Evolutionary conservation across 352 stramenopile species (phyloP), one percentile per base, ranked within the genome.

Genomic region (Phytophthora sojae): DNA sequence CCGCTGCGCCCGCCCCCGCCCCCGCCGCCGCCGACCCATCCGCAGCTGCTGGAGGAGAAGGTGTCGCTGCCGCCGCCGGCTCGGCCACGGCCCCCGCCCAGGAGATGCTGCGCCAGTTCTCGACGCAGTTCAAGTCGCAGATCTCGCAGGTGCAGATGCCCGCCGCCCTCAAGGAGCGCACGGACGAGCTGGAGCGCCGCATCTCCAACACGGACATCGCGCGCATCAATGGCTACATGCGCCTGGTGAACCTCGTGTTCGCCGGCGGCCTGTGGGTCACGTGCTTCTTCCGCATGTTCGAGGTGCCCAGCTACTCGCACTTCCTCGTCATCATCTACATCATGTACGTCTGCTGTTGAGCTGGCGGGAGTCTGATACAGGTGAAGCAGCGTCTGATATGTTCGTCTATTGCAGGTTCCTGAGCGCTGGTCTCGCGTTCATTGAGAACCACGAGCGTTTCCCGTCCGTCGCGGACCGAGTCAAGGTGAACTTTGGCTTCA

Each of bases 401-500:
- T 23, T 26, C 23, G 3, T 0, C 14, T 52, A 12, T 14, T 71
- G 32, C 61, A 94, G 84, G 74, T 85, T 87, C 51, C 54, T 92
- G 47, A 85, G 84, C 15, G 71, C 68, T 11, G 83, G 83, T 4
- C 76, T 96, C 9, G 86, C 90, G 5, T 94, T 96, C 55, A 77
- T 96, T 64, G 88, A 96, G 71, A 94, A 94, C 73, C 88, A 94
- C 60, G 86, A 96, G 58, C 82, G 83, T 64, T 96, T 96, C 71
- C 86, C 88, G 17, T 91, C 83, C 26, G 44, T 93, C 6, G 84
- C 86, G 8, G 79, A 93, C 63, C 90, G 91, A 54, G 83, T 94
- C 26, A 96, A 96, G 81, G 59, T 85, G 49, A 96, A 96, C 82
- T 96, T 96, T 71, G 88, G 85, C 47, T 96, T 96, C 69, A 96